Conservation (phyloP, 2,329 filamentous ascomycete genomes). For the Colletotrichum sublineola region DNA sequence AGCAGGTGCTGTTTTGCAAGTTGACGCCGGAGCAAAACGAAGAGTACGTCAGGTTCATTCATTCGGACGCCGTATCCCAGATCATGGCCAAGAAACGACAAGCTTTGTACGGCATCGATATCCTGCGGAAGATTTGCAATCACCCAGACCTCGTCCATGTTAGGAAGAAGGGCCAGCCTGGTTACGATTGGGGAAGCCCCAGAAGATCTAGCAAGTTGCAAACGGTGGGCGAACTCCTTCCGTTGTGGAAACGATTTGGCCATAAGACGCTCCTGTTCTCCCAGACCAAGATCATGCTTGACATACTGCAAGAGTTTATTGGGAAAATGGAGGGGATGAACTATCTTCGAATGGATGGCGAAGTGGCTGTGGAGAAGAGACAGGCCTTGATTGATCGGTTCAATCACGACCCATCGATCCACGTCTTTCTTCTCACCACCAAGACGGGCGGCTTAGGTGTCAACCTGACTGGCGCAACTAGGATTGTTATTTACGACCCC, state of each 20-base stretch:
- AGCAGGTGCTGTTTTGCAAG: slow-evolving; percentile 96
- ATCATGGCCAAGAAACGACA: slow-evolving; percentile 83
- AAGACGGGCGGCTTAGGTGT: slow-evolving; percentile 95
- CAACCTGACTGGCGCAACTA: slow-evolving; percentile 93
- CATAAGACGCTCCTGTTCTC: slow-evolving; percentile 96
- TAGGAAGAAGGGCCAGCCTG: slow-evolving; percentile 64
- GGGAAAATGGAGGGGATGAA: slow-evolving; percentile 75
- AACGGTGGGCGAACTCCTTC: slow-evolving; percentile 87
- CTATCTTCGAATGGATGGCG: slow-evolving; percentile 93
- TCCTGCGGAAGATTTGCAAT: slow-evolving; percentile 96
- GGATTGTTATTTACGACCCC: slow-evolving; percentile 98
- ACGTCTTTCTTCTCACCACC: slow-evolving; percentile 94
- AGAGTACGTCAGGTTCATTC: slow-evolving; percentile 84
- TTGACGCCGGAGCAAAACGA: slow-evolving; percentile 83
- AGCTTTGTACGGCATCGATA: slow-evolving; percentile 90
- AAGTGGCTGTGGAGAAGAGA: slow-evolving; percentile 88
- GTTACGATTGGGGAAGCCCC: slow-evolving; percentile 82
- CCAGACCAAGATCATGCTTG: slow-evolving; percentile 94
- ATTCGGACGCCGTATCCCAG: slow-evolving; percentile 86
- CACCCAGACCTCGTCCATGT: slow-evolving; percentile 90
- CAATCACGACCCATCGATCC: slow-evolving; percentile 82
- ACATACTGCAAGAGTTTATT: slow-evolving; percentile 90
- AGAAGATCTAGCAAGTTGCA: slow-evolving; percentile 95
- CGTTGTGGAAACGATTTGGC: slow-evolving; percentile 89
- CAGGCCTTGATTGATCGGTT: slow-evolving; percentile 93